These are phyloP conservation scores for Zarea fungicola DNA, from an alignment of 2,329 filamentous ascomycete species.

Conservation along the genomic window DNA sequence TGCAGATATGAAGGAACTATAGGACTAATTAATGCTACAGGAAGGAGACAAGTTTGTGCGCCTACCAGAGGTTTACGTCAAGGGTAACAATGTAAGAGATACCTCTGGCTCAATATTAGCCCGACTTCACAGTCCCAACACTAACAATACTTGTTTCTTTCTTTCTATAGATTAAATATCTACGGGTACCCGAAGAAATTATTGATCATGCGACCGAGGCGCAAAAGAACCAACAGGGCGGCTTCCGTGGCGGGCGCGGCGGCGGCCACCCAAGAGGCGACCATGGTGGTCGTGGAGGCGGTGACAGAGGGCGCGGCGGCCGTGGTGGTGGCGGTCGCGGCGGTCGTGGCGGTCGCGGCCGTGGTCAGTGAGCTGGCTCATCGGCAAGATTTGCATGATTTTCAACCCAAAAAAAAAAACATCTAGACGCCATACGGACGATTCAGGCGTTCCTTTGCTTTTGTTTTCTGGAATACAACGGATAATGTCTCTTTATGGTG, in stretches of 20 bases:
- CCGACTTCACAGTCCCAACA: background rate
- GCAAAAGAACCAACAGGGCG: constrained; percentile 64
- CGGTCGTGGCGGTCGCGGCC: constrained; percentile 34
- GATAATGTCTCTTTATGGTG: background rate
- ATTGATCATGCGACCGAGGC: constrained; percentile 92
- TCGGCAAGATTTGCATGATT: no score
- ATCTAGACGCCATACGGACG: background rate
- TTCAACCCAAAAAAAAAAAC: background rate
- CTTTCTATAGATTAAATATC: constrained; percentile 83
- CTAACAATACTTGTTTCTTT: background rate
- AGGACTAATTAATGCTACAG: constrained; percentile 29
- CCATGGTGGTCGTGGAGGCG: constrained; percentile 51
- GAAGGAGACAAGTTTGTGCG: constrained; percentile 93
- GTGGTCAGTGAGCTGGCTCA: constrained; percentile 23
- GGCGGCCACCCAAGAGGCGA: constrained; percentile 55
- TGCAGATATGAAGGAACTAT: background rate
- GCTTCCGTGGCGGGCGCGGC: constrained; percentile 61
- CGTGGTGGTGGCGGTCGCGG: constrained; percentile 37
- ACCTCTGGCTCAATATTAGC: background rate
- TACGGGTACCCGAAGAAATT: constrained; percentile 93
- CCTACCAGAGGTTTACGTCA: constrained; percentile 89
- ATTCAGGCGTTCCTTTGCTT: background rate
- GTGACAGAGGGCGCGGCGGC: constrained; percentile 47
- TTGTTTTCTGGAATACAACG: background rate
- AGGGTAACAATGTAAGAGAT: constrained; percentile 84